These are phyloP conservation scores for Amaranthus palmeri DNA, from an alignment of 148 eudicot species.

Conservation along the genomic window DNA sequence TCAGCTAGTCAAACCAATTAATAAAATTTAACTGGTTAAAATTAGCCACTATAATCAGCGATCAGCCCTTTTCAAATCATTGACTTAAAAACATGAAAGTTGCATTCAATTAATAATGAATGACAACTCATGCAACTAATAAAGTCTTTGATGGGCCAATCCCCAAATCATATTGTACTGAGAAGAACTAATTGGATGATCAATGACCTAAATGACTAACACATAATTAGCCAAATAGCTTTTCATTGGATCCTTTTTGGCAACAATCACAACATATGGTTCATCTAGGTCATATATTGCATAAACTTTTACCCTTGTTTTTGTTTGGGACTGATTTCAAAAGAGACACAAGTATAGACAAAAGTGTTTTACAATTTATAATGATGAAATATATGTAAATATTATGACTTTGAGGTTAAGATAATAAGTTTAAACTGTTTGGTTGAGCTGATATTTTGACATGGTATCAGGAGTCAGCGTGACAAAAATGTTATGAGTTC, in stretches of 20 bases:
- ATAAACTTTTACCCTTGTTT: too few species aligned
- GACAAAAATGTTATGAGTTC: too few species aligned
- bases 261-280: not conserved
- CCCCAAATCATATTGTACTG: not conserved
- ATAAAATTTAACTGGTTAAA: too few species aligned
- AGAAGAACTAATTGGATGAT: not conserved
- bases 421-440: too few species aligned
- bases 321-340: too few species aligned
- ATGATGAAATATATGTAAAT: not conserved
- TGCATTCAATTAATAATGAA: not conserved
- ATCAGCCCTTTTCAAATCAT: too few species aligned
- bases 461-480: too few species aligned
- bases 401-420: too few species aligned
- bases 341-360: too few species aligned
- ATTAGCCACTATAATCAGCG: not conserved
- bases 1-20: too few species aligned
- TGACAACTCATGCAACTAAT: slow-evolving; percentile 7
- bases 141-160: slow-evolving; percentile 7
- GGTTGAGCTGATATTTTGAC: too few species aligned
- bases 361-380: not conserved
- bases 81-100: not conserved
- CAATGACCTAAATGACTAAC: not conserved
- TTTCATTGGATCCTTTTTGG: not conserved
- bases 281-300: too few species aligned
- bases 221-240: not conserved